Evolutionary conservation across 208 protist species (phyloP).

Genomic region (Trichomonas gallinae): DNA sequence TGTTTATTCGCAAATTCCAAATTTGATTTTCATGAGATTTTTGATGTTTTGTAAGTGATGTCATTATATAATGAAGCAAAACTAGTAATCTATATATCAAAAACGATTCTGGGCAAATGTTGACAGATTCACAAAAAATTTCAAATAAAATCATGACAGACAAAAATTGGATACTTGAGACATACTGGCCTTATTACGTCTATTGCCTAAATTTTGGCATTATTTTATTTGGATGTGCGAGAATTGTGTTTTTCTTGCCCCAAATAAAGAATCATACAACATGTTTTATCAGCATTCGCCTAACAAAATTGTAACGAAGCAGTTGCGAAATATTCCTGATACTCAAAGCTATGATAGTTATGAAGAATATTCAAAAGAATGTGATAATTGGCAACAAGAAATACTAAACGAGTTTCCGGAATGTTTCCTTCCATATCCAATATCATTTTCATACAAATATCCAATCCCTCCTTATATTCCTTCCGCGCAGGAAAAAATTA

Average conservation of each 20-base stretch:
- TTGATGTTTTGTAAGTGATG: too few relatives aligned
- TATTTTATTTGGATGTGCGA: background rate
- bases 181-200: too few relatives aligned
- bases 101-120: too few relatives aligned
- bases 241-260: background rate
- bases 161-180: too few relatives aligned
- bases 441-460: background rate
- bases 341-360: background rate
- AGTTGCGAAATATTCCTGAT: background rate
- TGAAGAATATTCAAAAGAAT: background rate
- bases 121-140: too few relatives aligned
- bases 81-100: too few relatives aligned
- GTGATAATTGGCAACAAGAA: background rate
- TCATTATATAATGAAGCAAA: too few relatives aligned
- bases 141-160: too few relatives aligned
- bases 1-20: too few relatives aligned
- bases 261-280: background rate
- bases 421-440: background rate
- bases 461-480: background rate
- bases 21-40: too few relatives aligned
- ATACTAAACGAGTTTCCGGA: background rate
- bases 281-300: background rate
- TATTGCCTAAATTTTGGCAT: too few relatives aligned
- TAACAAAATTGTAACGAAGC: background rate
- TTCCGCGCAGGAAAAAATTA: background rate